Conservation (phyloP, 345 rosid genomes). For the Eucalyptus fibrosa region DNA sequence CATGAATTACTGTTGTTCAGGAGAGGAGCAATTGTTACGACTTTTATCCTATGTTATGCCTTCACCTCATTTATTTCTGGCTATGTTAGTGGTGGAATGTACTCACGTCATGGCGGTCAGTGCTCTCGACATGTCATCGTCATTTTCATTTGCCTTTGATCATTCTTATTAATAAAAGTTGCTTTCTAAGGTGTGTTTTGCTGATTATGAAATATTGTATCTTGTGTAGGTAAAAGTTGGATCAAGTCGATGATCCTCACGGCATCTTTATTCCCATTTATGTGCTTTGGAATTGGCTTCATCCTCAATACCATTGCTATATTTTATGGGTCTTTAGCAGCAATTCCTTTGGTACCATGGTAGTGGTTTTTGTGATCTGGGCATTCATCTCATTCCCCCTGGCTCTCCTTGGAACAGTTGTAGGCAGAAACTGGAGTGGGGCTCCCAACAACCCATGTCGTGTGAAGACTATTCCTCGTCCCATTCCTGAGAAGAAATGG, state of each 20-base stretch:
- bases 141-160: not conserved
- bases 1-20: constrained; percentile 15
- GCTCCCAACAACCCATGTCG: constrained; percentile 96
- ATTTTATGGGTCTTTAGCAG: constrained; percentile 88
- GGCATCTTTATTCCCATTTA: constrained; percentile 84
- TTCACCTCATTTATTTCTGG: constrained; percentile 96
- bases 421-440: constrained; percentile 94
- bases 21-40: constrained; percentile 99
- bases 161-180: not conserved
- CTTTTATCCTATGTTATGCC: constrained; percentile 94
- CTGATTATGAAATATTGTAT: not conserved
- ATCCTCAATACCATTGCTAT: constrained; percentile 79
- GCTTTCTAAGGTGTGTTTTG: not conserved
- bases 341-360: constrained; percentile 95
- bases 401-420: constrained; percentile 89
- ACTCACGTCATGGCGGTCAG: constrained; percentile 96
- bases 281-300: constrained; percentile 91
- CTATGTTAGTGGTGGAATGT: constrained; percentile 99
- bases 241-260: constrained; percentile 93
- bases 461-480: constrained; percentile 94
- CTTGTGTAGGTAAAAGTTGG: constrained; percentile 68
- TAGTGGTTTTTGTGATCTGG: constrained; percentile 88
- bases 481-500: constrained; percentile 96
- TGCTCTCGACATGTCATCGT: not conserved
- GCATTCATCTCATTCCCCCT: constrained; percentile 91